Base-by-base conservation (phyloP, 139 green algal species). In the Picochlorum sp. region DNA sequence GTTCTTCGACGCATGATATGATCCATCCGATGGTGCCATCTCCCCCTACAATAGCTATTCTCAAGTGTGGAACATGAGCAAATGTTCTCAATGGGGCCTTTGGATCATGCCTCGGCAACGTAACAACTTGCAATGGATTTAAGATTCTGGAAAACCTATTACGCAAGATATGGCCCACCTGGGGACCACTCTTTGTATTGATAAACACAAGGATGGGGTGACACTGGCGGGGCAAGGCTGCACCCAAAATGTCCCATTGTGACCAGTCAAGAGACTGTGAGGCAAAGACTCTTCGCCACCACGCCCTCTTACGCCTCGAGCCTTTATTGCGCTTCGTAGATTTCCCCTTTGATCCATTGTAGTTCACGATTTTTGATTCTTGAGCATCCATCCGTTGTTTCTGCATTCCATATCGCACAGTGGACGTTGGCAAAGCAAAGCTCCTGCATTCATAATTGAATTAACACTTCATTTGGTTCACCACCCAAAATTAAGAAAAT, bases 1-100 rank as follows among this genome's bases (percentile, higher is more conserved):
- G 8, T 14, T 52, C 59, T 24, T 90, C 82, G 10, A 90, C 56
- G 34, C 67, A 73, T 41, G 68, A 64, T 50, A 92, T 73, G 18
- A 90, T 73, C 84, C 84, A 93, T 16, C 74, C 85, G 11, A 84
- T 84, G 5, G 82, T 91, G 52, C 89, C 89, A 59, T 95, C 89
- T 2, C 89, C 89, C 5, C 89, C 89, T 20, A 88, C 64, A 15
- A 88, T 82, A 61, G 95, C 59, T 20, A 95, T 57, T 10, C 86
- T 71, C 45, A 89, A 64, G 32, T 73, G 58, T 5, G 74, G 70
- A 14, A 87, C 56, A 23, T 69, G 61, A 2, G 74, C 70, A 64
- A 91, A 95, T 57, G 87, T 71, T 32, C 57, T 61, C 62, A 95
- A 74, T 5, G 84, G 80, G 5, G 71, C n/a, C 38, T 83, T 72